These are phyloP conservation scores for Tilletiopsis washingtonensis DNA, from an alignment of 1,284 basidiomycete genomes.

Conservation along the genomic window DNA sequence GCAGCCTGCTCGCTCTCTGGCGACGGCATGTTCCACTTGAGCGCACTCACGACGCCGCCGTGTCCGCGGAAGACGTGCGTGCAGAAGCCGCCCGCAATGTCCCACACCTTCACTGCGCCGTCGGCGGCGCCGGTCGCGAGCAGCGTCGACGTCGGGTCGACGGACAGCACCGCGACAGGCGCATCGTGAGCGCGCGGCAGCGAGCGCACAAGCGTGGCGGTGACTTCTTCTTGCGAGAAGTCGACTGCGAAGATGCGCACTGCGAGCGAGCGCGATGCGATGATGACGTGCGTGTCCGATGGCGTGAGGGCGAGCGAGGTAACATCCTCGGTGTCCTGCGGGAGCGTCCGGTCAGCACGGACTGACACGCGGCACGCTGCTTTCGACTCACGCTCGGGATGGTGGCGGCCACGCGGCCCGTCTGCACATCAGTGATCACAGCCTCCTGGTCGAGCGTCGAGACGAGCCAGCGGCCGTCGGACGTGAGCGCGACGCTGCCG, in stretches of 20 bases:
- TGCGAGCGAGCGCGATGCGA: slow-evolving; percentile 52
- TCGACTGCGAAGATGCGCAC: slow-evolving; percentile 53
- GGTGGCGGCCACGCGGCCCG: slow-evolving; percentile 66
- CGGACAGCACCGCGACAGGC: slow-evolving; percentile 71
- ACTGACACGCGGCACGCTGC: not conserved
- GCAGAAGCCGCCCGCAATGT: slow-evolving; percentile 74
- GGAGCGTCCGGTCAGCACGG: not conserved
- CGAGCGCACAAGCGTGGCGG: slow-evolving; percentile 55
- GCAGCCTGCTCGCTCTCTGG: not conserved
- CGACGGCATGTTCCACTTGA: slow-evolving; percentile 44
- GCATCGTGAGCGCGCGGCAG: slow-evolving; percentile 79
- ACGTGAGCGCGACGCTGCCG: slow-evolving; percentile 60
- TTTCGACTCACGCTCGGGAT: slow-evolving; percentile 71
- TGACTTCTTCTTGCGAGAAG: slow-evolving; percentile 10
- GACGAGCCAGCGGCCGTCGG: slow-evolving; percentile 70
- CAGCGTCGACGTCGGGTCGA: slow-evolving; percentile 79
- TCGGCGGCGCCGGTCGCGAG: slow-evolving; percentile 93
- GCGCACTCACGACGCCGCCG: slow-evolving; percentile 89
- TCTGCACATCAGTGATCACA: slow-evolving; percentile 68
- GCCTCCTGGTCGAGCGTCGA: slow-evolving; percentile 82
- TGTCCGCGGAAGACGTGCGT: slow-evolving; percentile 87
- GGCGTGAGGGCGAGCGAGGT: slow-evolving; percentile 50
- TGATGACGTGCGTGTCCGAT: slow-evolving; percentile 48
- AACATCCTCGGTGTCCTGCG: slow-evolving; percentile 53
- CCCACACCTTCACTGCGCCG: slow-evolving; percentile 94